A percentile compares a stretch with the other conserved stretches of the same genome.
These are phyloP conservation scores for Puccinia coronata DNA, from an alignment of 1,284 basidiomycete genomes.

Conservation along the genomic window DNA sequence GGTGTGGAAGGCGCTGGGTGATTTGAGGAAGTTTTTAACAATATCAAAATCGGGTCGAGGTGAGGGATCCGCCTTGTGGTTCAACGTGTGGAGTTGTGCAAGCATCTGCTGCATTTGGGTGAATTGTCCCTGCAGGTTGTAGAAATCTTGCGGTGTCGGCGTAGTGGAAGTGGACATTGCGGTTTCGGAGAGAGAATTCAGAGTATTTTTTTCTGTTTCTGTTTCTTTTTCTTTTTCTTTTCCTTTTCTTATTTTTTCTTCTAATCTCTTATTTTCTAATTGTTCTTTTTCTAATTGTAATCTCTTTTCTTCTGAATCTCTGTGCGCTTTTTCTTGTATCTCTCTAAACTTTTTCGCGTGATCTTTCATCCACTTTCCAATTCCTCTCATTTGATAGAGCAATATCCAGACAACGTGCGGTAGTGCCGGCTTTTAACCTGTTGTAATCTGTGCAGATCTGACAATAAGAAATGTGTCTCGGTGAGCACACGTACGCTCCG, in stretches of 20 bases:
- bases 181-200: neutral
- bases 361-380: neutral
- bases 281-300: neutral
- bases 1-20: neutral
- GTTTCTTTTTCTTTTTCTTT: too few species aligned
- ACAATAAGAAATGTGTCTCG: too few species aligned
- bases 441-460: neutral
- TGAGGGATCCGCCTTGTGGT: neutral
- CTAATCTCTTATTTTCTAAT: too few species aligned
- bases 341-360: too few species aligned
- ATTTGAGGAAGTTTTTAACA: neutral
- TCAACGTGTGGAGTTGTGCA: too few species aligned
- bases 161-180: neutral
- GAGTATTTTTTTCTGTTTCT: neutral
- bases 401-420: neutral
- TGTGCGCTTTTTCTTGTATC: neutral
- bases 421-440: constrained; percentile 8
- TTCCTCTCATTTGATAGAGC: neutral
- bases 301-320: neutral
- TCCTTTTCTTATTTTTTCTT: too few species aligned
- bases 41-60: neutral
- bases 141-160: too few species aligned
- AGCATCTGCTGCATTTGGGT: too few species aligned
- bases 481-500: too few species aligned
- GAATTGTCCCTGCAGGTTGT: too few species aligned